A percentile compares a stretch with the other conserved stretches of the same genome.
These are phyloP conservation scores for Theobroma grandiflorum DNA, from an alignment of 441 rosid genomes.

Conservation along the genomic window DNA sequence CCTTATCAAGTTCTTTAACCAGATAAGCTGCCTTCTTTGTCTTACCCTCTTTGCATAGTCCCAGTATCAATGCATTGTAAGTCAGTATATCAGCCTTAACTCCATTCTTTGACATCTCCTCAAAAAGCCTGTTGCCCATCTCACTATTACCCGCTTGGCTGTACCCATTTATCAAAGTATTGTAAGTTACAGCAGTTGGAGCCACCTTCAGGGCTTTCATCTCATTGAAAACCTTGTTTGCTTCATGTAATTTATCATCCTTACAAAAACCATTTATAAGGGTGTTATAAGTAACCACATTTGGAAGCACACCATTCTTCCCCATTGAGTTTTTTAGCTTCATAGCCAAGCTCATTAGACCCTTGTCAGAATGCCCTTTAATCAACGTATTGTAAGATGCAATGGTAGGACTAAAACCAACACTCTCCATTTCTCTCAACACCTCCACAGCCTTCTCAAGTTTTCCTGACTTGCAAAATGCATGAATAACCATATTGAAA, in stretches of 20 bases:
- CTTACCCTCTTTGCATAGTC: conserved; percentile 83
- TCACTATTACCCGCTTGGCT: conserved; percentile 60
- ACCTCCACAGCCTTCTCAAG: conserved; percentile 65
- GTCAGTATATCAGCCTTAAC: conserved; percentile 71
- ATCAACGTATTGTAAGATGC: conserved; percentile 76
- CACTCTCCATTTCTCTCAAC: conserved; percentile 55
- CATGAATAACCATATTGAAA: conserved; percentile 67
- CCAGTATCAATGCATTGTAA: conserved; percentile 77
- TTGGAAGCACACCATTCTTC: conserved; percentile 52
- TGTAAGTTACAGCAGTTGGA: conserved; percentile 71
- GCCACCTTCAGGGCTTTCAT: conserved; percentile 68
- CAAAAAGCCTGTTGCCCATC: conserved; percentile 62
- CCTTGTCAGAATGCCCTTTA: conserved; percentile 63
- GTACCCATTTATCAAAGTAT: conserved; percentile 74
- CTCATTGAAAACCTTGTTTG: conserved; percentile 59
- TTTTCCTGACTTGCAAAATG: conserved; percentile 67
- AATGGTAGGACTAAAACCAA: conserved; percentile 55
- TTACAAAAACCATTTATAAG: conserved; percentile 70
- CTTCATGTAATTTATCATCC: conserved; percentile 61
- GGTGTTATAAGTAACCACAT: conserved; percentile 69
- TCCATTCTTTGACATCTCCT: conserved; percentile 64
- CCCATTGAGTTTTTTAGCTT: conserved; percentile 65
- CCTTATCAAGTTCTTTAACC: conserved; percentile 73
- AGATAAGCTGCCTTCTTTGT: conserved; percentile 88
- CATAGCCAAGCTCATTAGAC: conserved; percentile 64